These are phyloP conservation scores for Albizia julibrissin DNA, from an alignment of 306 rosid species.

Conservation along the genomic window DNA sequence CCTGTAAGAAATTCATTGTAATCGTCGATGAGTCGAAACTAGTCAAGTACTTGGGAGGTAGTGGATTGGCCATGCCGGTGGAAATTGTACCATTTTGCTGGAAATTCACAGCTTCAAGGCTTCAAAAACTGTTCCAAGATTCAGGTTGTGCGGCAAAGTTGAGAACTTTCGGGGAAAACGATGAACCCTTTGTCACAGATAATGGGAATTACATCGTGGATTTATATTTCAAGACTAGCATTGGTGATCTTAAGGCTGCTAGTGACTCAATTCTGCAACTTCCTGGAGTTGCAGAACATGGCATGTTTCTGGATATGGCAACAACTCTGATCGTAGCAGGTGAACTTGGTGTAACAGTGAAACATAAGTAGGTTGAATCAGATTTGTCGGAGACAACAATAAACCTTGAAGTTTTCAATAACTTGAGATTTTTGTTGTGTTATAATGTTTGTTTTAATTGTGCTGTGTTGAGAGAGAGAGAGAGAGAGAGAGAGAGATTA, in stretches of 20 bases:
- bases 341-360: slow-evolving; percentile 72
- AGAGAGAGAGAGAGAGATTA: background rate
- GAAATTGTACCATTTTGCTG: slow-evolving; percentile 80
- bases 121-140: slow-evolving; percentile 50
- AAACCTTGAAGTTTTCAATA: background rate
- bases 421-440: background rate
- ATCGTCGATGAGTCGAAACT: slow-evolving; percentile 86
- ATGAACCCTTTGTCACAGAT: slow-evolving; percentile 69
- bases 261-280: slow-evolving; percentile 72
- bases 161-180: slow-evolving; percentile 45
- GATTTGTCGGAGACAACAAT: background rate
- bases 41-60: slow-evolving; percentile 66
- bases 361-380: slow-evolving; percentile 37
- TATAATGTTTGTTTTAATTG: background rate
- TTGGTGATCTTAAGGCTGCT: slow-evolving; percentile 80
- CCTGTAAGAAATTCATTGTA: slow-evolving; percentile 66
- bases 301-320: slow-evolving; percentile 88
- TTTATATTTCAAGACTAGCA: slow-evolving; percentile 61
- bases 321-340: slow-evolving; percentile 88
- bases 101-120: slow-evolving; percentile 64
- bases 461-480: background rate
- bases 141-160: slow-evolving; percentile 74
- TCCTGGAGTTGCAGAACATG: slow-evolving; percentile 90
- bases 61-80: slow-evolving; percentile 85
- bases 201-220: slow-evolving; percentile 77